phyloP scores from a whole-genome alignment of 2,329 filamentous ascomycete genomes.

The Cladosporium sp. region DNA sequence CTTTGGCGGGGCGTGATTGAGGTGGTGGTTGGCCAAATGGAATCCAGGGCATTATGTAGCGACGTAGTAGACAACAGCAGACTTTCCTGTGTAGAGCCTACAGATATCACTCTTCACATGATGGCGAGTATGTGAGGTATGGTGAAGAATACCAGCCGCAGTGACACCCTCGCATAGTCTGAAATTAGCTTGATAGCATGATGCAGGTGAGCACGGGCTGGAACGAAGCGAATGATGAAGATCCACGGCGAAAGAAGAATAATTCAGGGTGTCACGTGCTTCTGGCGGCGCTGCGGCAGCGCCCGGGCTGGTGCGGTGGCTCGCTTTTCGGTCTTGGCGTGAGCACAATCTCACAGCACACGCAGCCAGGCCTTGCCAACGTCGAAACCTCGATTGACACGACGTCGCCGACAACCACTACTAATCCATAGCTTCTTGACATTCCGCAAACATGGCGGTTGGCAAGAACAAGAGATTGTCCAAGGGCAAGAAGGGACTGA shows the following conservation, averaged over 20 bases:
- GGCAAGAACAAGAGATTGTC: conserved; percentile 99
- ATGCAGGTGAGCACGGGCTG: too few relatives aligned
- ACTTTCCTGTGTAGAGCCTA: too few relatives aligned
- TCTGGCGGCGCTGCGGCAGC: not conserved
- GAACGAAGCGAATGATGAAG: not conserved
- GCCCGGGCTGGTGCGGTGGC: not conserved
- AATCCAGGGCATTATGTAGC: not conserved
- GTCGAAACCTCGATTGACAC: conserved; percentile 9
- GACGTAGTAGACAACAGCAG: not conserved
- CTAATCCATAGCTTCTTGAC: conserved; percentile 14
- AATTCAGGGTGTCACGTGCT: not conserved
- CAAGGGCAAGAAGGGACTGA: conserved; percentile 99
- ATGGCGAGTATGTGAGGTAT: too few relatives aligned
- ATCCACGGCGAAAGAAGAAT: not conserved
- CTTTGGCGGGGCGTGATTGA: not conserved
- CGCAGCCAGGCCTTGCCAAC: not conserved
- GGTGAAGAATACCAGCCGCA: too few relatives aligned
- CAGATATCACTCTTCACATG: too few relatives aligned
- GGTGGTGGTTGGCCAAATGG: not conserved
- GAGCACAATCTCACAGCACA: not conserved
- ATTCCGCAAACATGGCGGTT: conserved; percentile 60
- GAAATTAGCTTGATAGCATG: too few relatives aligned
- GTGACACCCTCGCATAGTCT: too few relatives aligned
- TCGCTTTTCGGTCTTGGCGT: not conserved
- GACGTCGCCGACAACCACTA: conserved; percentile 13